Evolutionary conservation across 2,329 filamentous ascomycete genomes (phyloP), one percentile per base, ranked within the genome.

Genomic region (Ophiostoma triangulosporum): DNA sequence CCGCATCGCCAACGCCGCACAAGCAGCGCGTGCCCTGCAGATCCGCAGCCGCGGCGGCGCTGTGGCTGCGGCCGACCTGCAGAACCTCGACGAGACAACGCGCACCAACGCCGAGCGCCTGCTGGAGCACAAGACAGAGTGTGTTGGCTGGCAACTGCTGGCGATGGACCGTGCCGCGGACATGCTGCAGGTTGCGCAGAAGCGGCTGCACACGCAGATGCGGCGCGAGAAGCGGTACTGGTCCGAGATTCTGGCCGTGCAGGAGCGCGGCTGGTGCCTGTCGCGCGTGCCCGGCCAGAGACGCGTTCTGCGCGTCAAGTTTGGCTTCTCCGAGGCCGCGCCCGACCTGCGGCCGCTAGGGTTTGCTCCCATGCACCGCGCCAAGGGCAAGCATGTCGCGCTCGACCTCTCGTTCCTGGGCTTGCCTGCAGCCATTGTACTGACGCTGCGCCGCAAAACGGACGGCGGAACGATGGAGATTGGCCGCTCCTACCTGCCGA

Each of bases 211-310:
- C 60, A 78, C 77, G 11, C 90, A 95, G 65, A 84, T 94, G 32
- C 75, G 78, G 9, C 79, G 81, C 29, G 93, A 98, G 70, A 83
- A 83, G 2, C 83, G 77, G 61, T 98, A 95, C 66, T 98, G 93
- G 93, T 78, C 85, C 53, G 84, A 95, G 61, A 78, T 97, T 2
- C 71, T 95, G 48, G 79, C 81, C 9, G 81, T 97, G 45, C 88
- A 84, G 59, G 80, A 88, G 59, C 83, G 82, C 53, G 89, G 90
- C 4, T 98, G 93, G 91, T 83, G 86, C 20, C 72, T 97, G 17
- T 91, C 84, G 60, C 78, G 85, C 49, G 71, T 93, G 38, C 88
- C 88, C 0, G 73, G 81, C 6, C 83, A 91, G 60, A 74, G 75
- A 50, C 80, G 87, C 60, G 83, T 81, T 0, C 73, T 97, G 50